Conservation (phyloP, 371 early-diverging fungal species). For the Batrachochytrium dendrobatidis region DNA sequence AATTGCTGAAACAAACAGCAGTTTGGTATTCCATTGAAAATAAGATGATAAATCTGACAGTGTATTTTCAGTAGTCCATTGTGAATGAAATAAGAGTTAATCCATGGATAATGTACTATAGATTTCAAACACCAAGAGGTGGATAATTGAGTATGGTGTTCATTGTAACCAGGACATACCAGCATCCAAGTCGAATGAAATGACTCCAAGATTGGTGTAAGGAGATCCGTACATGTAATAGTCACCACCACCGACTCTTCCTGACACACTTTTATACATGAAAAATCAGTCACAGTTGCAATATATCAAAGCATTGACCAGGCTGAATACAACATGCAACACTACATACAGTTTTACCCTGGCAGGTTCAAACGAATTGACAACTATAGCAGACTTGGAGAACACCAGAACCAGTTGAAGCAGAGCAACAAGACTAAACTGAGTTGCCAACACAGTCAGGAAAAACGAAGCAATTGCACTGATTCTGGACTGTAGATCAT, state of each 20-base stretch:
- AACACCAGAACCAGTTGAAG: slow-evolving; percentile 42
- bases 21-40: slow-evolving; percentile 96
- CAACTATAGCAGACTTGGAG: neutral
- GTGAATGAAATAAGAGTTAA: neutral
- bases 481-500: slow-evolving; percentile 50
- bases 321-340: neutral
- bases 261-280: neutral
- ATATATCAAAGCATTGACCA: neutral
- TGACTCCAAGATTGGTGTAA: neutral
- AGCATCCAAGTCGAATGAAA: slow-evolving; percentile 64
- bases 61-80: neutral
- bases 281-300: neutral
- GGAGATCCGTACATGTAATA: neutral
- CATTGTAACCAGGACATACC: slow-evolving; percentile 41
- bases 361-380: neutral
- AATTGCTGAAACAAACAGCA: slow-evolving; percentile 80
- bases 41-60: slow-evolving; percentile 69
- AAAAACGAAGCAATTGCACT: slow-evolving; percentile 66
- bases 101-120: neutral
- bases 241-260: neutral
- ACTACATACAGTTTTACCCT: neutral
- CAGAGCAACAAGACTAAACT: slow-evolving; percentile 50
- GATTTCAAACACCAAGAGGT: neutral
- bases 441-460: slow-evolving; percentile 52
- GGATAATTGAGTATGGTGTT: neutral